phyloP scores from a whole-genome alignment of 129 eudicot species.

The Helichrysum umbraculigerum region DNA sequence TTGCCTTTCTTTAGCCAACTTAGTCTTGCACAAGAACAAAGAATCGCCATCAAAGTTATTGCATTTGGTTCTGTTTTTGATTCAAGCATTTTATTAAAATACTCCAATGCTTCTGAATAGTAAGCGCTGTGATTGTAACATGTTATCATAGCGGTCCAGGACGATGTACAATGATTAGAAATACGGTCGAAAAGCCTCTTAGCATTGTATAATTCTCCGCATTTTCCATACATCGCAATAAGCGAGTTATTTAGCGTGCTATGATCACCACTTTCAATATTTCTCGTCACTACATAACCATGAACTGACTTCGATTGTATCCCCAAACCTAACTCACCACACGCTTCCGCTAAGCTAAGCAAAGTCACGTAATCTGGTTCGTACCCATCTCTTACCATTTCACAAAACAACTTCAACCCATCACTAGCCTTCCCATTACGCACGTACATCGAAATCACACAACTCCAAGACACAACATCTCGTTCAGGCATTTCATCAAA shows the following conservation, averaged over 20 bases:
- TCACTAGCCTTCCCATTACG: constrained; percentile 43
- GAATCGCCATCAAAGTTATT: constrained; percentile 60
- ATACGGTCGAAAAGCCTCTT: constrained; percentile 37
- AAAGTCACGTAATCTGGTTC: constrained; percentile 65
- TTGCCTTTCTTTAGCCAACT: constrained; percentile 51
- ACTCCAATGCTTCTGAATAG: constrained; percentile 43
- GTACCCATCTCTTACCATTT: constrained; percentile 51
- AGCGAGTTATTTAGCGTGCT: constrained; percentile 51
- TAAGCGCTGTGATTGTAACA: constrained; percentile 61
- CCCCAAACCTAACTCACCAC: constrained; percentile 58
- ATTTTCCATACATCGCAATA: constrained; percentile 76
- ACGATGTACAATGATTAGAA: constrained; percentile 34
- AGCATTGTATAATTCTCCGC: constrained; percentile 58
- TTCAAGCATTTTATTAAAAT: constrained; percentile 46
- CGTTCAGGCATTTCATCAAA: constrained; percentile 62
- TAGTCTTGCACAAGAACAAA: constrained; percentile 68
- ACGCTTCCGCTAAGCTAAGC: constrained; percentile 67
- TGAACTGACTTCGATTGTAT: constrained; percentile 59
- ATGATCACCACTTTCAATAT: constrained; percentile 27
- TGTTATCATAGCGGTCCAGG: constrained; percentile 73
- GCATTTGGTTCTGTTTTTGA: constrained; percentile 51
- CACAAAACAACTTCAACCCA: constrained; percentile 54
- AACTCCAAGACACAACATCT: constrained; percentile 81
- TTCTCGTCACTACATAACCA: constrained; percentile 49
- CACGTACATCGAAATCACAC: constrained; percentile 48